Evolutionary conservation across 805 yeast species (phyloP).

Genomic region (Yarrowia deformans): DNA sequence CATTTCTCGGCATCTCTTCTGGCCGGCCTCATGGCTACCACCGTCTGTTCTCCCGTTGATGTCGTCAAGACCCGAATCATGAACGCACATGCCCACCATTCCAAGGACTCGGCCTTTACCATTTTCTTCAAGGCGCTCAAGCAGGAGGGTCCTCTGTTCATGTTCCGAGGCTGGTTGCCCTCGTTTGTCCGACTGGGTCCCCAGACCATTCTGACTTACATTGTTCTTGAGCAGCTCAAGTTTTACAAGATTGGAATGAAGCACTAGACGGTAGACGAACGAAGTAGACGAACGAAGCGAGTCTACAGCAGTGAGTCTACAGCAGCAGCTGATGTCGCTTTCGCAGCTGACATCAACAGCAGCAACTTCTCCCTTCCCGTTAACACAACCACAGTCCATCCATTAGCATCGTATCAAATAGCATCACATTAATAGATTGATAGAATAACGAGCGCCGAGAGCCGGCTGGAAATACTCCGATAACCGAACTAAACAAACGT

Average conservation of each 20-base stretch:
- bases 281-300: no score
- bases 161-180: constrained; percentile 93
- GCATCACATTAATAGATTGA: constrained; percentile 27
- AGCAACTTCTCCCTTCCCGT: no score
- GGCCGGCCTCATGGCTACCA: constrained; percentile 89
- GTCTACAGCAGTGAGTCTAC: no score
- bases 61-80: constrained; percentile 87
- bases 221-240: constrained; percentile 53
- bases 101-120: constrained; percentile 56
- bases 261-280: neutral
- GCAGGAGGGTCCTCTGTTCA: constrained; percentile 75
- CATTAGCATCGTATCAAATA: constrained; percentile 28
- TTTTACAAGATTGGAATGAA: constrained; percentile 44
- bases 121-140: constrained; percentile 64
- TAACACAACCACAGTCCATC: neutral
- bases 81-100: constrained; percentile 58
- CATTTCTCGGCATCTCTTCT: constrained; percentile 79
- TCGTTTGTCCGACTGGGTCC: constrained; percentile 88
- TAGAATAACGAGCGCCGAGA: neutral
- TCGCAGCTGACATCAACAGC: no score
- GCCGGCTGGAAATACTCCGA: no score
- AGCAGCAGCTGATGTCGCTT: no score
- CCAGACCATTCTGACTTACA: constrained; percentile 54
- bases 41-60: constrained; percentile 92
- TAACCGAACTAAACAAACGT: no score